Conservation (phyloP, 768 basidiomycete species). For the Dictyophora rubrovolvata region DNA sequence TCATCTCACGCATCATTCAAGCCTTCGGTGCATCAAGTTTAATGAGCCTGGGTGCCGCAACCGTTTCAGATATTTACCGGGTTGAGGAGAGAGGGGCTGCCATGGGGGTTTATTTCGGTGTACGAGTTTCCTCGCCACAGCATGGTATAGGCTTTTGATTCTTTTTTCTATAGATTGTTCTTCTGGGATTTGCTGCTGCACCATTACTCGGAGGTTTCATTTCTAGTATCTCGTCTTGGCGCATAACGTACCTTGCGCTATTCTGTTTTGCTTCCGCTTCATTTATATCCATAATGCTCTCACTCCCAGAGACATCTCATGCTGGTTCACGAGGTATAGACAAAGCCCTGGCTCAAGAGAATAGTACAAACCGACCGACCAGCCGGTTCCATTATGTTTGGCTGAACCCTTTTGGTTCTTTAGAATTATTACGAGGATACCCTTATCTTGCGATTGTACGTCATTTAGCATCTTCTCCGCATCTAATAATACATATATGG, state of each 20-base stretch:
- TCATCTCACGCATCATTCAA: constrained; percentile 57
- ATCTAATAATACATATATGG: not conserved
- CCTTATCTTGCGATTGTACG: not conserved
- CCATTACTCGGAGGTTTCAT: constrained; percentile 5
- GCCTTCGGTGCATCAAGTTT: constrained; percentile 45
- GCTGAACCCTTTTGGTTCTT: constrained; percentile 49
- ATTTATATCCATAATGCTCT: not conserved
- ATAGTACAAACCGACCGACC: not conserved
- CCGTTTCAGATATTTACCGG: constrained; percentile 23
- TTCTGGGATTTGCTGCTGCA: constrained; percentile 26
- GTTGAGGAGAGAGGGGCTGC: constrained; percentile 19
- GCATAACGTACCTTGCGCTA: not conserved
- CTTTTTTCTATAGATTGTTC: not conserved
- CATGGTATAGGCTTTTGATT: not conserved
- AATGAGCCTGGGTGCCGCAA: constrained; percentile 35
- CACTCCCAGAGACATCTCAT: constrained; percentile 5
- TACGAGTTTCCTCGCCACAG: not conserved
- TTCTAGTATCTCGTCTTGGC: constrained; percentile 3
- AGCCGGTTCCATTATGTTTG: constrained; percentile 21
- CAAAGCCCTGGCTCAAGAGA: not conserved
- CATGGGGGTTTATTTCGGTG: constrained; percentile 45
- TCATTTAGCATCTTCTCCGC: not conserved
- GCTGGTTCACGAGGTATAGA: constrained; percentile 6
- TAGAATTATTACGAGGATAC: constrained; percentile 17
- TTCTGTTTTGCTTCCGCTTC: not conserved